These are phyloP conservation scores for Funneliformis caledonium DNA, from an alignment of 371 early-diverging fungal genomes.

Conservation along the genomic window DNA sequence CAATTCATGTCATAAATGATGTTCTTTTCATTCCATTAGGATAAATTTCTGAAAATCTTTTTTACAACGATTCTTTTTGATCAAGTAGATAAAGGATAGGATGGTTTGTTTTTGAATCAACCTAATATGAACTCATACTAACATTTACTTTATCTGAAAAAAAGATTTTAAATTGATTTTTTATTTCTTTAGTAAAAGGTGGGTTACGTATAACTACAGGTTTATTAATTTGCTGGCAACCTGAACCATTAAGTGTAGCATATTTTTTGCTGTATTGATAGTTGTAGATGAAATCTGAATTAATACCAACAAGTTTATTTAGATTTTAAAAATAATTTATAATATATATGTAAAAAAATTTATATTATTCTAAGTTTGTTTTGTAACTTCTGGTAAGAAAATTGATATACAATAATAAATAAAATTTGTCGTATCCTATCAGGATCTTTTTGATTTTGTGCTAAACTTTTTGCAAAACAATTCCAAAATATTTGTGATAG, in stretches of 20 bases:
- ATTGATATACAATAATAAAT: neutral
- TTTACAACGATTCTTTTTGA: neutral
- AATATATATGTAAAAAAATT: neutral
- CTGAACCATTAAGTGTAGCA: neutral
- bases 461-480: no score
- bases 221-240: neutral
- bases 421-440: neutral
- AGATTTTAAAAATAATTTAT: neutral
- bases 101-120: neutral
- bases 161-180: conserved; percentile 7
- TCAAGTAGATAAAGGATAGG: neutral
- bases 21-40: neutral
- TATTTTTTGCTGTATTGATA: conserved; percentile 12
- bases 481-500: no score
- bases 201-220: neutral
- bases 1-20: neutral
- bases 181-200: neutral
- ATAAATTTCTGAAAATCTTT: conserved; percentile 4
- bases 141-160: conserved; percentile 23
- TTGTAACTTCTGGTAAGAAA: conserved; percentile 4
- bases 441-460: no score
- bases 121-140: conserved; percentile 7
- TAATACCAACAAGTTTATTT: neutral
- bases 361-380: neutral
- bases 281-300: neutral